Evolutionary conservation across 1,284 basidiomycete species (phyloP), one percentile per base, ranked within the genome.

Genomic region (Lentinus polychrous): DNA sequence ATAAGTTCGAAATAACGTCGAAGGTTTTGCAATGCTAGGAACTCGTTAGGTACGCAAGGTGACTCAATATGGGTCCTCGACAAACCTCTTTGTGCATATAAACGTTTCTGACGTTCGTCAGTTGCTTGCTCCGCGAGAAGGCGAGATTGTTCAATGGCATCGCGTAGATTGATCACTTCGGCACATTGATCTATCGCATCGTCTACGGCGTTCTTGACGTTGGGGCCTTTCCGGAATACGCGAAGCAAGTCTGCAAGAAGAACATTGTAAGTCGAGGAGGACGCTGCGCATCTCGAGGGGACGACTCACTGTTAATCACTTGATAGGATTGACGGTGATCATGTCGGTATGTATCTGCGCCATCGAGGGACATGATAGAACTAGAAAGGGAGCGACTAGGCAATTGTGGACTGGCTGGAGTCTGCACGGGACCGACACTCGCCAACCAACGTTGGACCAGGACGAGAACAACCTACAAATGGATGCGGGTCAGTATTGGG

Each of bases 1-100:
- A 98, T 85, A 17, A 99, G 77, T 63, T 91, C 84, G 55, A 94
- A 96, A 68, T 97, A 97, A 55, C 88, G 81, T 47, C 84, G 75
- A 18, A 96, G 74, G 57, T 89, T 86, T 55, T 89, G 83, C 42
- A 95, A 67, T 6, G 88, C 92, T 83, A 57, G 39, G 18, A 43
- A 40, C 22, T 35, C 14, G 20, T 8, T 20, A 15, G 8, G 15
- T 14, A 37, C 8, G 15, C 36, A 47, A 31, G 15, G n/a, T 48
- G 46, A 54, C 49, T 43, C 35, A 56, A n/a, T 8, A 43, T 37
- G 12, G 31, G 23, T 37, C 10, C 5, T 27, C 39, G 24, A 2
- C n/a, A 46, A 33, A 82, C 90, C 91, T 70, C 80, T 81, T 48
- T 89, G 83, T 1, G 85, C 81, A 60, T 81, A 75, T 1, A 70